Evolutionary conservation across 1,284 basidiomycete species (phyloP).

Genomic region (Cutaneotrichosporon arboriforme): DNA sequence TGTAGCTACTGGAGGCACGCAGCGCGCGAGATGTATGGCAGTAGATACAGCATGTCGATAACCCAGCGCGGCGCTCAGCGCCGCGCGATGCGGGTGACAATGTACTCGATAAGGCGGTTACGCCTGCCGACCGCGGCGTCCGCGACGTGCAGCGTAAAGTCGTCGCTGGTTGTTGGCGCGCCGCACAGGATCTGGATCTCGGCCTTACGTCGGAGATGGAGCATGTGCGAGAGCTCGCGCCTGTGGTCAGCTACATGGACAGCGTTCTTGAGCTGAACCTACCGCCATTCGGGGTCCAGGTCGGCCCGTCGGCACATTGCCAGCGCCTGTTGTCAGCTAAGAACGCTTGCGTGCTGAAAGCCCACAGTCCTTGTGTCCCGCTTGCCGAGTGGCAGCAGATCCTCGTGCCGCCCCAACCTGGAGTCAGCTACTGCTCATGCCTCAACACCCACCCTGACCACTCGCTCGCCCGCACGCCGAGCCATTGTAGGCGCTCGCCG

Average conservation of each 20-base stretch:
- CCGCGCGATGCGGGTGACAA: slow-evolving; percentile 4
- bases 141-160: not conserved
- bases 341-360: slow-evolving; percentile 11
- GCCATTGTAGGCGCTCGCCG: slow-evolving; percentile 64
- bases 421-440: not conserved
- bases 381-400: slow-evolving; percentile 62
- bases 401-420: slow-evolving; percentile 57
- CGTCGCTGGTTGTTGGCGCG: not conserved
- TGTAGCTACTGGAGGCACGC: too few species aligned
- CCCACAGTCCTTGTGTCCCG: slow-evolving; percentile 68
- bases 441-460: slow-evolving; percentile 40
- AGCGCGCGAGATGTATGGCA: too few species aligned
- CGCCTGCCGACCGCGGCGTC: not conserved
- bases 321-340: slow-evolving; percentile 5
- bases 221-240: slow-evolving; percentile 69
- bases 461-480: slow-evolving; percentile 70
- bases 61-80: too few species aligned
- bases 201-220: slow-evolving; percentile 73
- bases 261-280: not conserved
- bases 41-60: too few species aligned
- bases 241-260: slow-evolving; percentile 47
- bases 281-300: slow-evolving; percentile 14
- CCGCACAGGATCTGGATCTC: slow-evolving; percentile 70
- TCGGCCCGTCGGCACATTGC: slow-evolving; percentile 2
- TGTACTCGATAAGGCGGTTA: slow-evolving; percentile 19